A percentile compares a stretch with the other conserved stretches of the same genome.
Conservation (phyloP, 805 yeast species). For the Saccharomycopsis sp. region DNA sequence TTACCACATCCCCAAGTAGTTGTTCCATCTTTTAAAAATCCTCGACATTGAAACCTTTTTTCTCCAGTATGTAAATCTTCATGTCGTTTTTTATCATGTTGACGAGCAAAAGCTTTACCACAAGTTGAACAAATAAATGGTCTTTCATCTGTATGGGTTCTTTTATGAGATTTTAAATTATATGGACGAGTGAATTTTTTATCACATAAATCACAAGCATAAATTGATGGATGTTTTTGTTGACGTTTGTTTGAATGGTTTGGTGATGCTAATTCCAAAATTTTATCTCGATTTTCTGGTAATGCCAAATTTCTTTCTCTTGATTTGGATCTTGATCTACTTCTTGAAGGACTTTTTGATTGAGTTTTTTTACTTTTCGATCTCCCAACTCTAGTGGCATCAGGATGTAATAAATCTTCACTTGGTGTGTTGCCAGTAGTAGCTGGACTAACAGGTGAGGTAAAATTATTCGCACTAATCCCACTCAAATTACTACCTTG, state of each 20-base stretch:
- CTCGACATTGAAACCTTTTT: slow-evolving; percentile 64
- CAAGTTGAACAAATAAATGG: slow-evolving; percentile 67
- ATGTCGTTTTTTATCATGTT: slow-evolving; percentile 69
- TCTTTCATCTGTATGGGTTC: slow-evolving; percentile 83
- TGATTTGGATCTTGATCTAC: slow-evolving; percentile 28
- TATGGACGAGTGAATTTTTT: slow-evolving; percentile 88
- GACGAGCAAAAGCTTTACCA: slow-evolving; percentile 74
- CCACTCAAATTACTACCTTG: too few species aligned
- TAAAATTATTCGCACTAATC: slow-evolving; percentile 6
- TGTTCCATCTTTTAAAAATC: slow-evolving; percentile 44
- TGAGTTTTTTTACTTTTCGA: slow-evolving; percentile 19
- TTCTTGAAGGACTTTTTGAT: slow-evolving; percentile 17
- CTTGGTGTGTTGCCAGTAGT: too few species aligned
- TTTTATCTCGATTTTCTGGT: slow-evolving; percentile 32
- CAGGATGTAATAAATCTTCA: slow-evolving; percentile 25
- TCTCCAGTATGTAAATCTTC: slow-evolving; percentile 70
- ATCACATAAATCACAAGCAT: slow-evolving; percentile 74
- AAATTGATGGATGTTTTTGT: slow-evolving; percentile 65
- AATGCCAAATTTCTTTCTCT: slow-evolving; percentile 9
- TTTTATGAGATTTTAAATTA: slow-evolving; percentile 78
- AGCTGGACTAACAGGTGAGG: slow-evolving; percentile 28
- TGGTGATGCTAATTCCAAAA: slow-evolving; percentile 57
- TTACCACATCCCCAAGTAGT: slow-evolving; percentile 71
- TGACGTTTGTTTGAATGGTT: slow-evolving; percentile 40
- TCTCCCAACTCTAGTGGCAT: slow-evolving; percentile 33